Evolutionary conservation across 371 early-diverging fungal species (phyloP).

Genomic region (Mortierella sp.): DNA sequence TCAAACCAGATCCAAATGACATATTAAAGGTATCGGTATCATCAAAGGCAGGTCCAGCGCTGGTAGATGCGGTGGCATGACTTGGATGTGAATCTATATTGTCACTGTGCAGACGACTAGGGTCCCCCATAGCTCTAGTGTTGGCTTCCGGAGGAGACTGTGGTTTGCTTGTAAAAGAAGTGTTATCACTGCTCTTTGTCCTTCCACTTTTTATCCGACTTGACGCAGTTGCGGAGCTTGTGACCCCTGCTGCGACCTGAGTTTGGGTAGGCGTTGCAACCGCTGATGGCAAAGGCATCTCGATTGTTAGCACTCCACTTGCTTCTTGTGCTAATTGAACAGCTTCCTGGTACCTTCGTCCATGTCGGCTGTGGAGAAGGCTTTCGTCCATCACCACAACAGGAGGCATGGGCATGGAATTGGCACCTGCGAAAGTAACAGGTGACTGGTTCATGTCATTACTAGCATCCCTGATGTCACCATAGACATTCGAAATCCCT

Average conservation of each 20-base stretch:
- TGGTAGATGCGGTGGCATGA: background rate
- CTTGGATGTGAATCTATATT: background rate
- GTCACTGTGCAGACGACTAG: background rate
- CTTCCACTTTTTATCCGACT: background rate
- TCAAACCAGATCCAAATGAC: conserved; percentile 24
- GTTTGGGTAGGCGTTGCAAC: conserved; percentile 8
- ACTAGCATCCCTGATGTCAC: background rate
- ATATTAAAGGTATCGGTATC: conserved; percentile 10
- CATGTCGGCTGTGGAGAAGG: conserved; percentile 28
- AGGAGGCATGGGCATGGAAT: conserved; percentile 8
- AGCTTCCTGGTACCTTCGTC: conserved; percentile 40
- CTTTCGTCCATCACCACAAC: conserved; percentile 47
- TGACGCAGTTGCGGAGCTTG: background rate
- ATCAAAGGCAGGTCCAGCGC: background rate
- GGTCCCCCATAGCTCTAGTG: background rate
- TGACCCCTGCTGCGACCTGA: conserved; percentile 15
- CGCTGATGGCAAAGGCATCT: conserved; percentile 11
- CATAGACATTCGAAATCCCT: background rate
- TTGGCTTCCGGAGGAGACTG: background rate
- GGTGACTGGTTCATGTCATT: background rate
- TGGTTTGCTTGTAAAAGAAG: background rate
- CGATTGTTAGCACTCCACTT: conserved; percentile 34
- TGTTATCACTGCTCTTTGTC: background rate
- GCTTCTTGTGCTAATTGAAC: conserved; percentile 46
- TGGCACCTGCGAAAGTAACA: background rate